phyloP scores from a whole-genome alignment of 257 asterid genomes.

The Solanum clarkiae region DNA sequence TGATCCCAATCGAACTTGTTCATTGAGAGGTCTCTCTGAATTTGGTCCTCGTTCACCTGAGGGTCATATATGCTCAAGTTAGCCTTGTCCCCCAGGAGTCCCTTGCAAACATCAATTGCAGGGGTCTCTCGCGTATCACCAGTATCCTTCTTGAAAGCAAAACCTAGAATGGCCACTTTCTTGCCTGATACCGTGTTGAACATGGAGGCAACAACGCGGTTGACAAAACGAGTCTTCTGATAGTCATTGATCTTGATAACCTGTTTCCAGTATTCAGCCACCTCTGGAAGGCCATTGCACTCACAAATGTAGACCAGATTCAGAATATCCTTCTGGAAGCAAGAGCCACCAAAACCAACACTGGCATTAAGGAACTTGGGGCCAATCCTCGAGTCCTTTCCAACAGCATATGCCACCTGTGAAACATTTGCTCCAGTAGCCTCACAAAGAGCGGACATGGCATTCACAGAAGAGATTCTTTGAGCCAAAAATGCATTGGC shows the following conservation, averaged over 20 bases:
- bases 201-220: slow-evolving; percentile 58
- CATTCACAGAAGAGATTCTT: slow-evolving; percentile 27
- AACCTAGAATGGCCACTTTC: slow-evolving; percentile 54
- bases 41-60: slow-evolving; percentile 58
- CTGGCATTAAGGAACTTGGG: slow-evolving; percentile 57
- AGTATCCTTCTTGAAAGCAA: slow-evolving; percentile 65
- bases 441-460: slow-evolving; percentile 69
- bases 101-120: slow-evolving; percentile 61
- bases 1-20: slow-evolving; percentile 70
- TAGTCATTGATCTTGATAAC: slow-evolving; percentile 64
- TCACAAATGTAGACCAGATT: slow-evolving; percentile 63
- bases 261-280: slow-evolving; percentile 66
- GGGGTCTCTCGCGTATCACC: slow-evolving; percentile 70
- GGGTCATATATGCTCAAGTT: slow-evolving; percentile 59
- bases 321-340: slow-evolving; percentile 65
- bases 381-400: slow-evolving; percentile 57
- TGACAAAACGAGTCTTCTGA: slow-evolving; percentile 56
- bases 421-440: slow-evolving; percentile 64
- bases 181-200: slow-evolving; percentile 66
- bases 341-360: slow-evolving; percentile 66
- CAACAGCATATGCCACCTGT: slow-evolving; percentile 50
- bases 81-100: slow-evolving; percentile 59
- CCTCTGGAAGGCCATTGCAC: slow-evolving; percentile 69
- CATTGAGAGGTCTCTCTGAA: slow-evolving; percentile 59
- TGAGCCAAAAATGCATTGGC: slow-evolving; percentile 22